Evolutionary conservation across 73 alveolate species (phyloP), one percentile per base, ranked within the genome.

Genomic region (Effrenium voratum): DNA sequence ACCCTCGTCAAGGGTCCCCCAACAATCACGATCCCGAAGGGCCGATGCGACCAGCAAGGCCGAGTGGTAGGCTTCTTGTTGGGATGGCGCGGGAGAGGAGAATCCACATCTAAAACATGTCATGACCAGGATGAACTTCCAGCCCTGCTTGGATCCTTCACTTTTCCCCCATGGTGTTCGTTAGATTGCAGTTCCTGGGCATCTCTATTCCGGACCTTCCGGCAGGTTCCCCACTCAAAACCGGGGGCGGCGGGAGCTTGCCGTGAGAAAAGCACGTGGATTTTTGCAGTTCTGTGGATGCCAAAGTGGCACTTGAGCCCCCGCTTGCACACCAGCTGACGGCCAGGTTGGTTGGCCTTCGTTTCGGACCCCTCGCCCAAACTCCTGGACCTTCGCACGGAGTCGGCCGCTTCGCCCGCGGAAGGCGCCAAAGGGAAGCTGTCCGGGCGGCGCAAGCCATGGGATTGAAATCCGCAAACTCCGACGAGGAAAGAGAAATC

Each of bases 291-390:
- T 12, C 63, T 52, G 8, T 12, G 26, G 8, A 52, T 52, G 19
- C 19, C 8, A 12, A 52, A 19, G 63, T 19, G 63, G 8, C 63
- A 12, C 19, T 8, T 52, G 63, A 52, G 26, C 19, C 19, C 19
- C 63, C 19, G 8, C 19, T 8, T 8, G 63, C 26, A 19, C 26
- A 19, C 26, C 63, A 8, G 63, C 26, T 19, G 19, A 52, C 26
- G 26, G 63, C 63, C n/a, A 73, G 83, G 83, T 26, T 73, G 83
- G 83, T 47, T 73, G 83, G 49, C 36, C 26, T 73, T n/a, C 50
- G 5, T 73, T 13, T 19, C 83, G 36, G 83, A 36, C 47, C 49
- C 46, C 22, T 10, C 38, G 1, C 83, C 83, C 83, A 73, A 40
- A 73, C 30, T 36, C 50, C 22, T 73, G 50, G 47, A 38, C 3